Conservation (phyloP, 805 yeast genomes). For the Monosporozyma aerobia region DNA sequence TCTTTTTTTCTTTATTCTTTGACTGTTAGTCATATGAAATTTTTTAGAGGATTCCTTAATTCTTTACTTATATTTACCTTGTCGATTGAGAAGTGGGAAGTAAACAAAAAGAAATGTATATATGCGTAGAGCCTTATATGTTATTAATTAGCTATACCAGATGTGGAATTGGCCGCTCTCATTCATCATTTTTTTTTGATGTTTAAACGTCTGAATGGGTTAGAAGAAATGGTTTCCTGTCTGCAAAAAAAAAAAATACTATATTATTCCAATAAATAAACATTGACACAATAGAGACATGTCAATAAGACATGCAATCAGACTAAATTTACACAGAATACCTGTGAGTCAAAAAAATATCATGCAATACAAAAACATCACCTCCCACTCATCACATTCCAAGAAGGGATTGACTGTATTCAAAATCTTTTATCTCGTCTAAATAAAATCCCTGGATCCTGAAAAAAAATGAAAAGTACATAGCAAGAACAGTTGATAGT, state of each 20-base stretch:
- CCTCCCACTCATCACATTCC: too few species aligned
- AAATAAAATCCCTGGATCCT: neutral
- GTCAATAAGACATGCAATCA: neutral
- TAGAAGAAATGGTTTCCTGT: neutral
- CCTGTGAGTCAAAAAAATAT: neutral
- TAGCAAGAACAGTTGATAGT: neutral
- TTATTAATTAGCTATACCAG: neutral
- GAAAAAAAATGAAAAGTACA: neutral
- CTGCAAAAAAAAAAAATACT: neutral
- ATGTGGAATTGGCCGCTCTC: too few species aligned
- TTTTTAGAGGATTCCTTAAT: neutral
- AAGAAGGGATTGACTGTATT: too few species aligned
- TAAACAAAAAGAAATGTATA: too few species aligned
- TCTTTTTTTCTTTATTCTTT: slow-evolving; percentile 1
- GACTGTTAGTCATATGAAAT: neutral
- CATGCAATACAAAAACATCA: too few species aligned
- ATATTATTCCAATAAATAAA: neutral
- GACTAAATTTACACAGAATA: neutral
- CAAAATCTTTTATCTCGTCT: too few species aligned
- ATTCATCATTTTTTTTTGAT: neutral
- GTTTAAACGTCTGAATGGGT: neutral
- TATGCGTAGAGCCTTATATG: neutral
- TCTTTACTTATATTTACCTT: too few species aligned
- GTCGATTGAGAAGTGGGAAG: neutral
- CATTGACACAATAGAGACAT: neutral